Base-by-base conservation (phyloP, 2,329 filamentous ascomycete genomes). In the Diaporthe longicolla region DNA sequence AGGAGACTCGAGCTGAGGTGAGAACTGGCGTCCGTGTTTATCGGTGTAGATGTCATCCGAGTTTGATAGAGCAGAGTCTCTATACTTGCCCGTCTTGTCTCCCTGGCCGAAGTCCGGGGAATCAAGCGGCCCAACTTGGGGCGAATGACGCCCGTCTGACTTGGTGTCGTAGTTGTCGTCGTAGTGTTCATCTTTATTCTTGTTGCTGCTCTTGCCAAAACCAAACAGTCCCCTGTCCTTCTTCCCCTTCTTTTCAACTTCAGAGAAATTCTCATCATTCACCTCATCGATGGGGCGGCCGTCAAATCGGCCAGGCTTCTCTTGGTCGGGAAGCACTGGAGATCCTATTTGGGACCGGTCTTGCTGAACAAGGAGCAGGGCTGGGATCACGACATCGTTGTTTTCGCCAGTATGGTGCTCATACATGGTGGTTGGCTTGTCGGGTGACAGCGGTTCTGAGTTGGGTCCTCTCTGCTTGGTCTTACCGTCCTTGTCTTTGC, bases 401-500 rank as follows among this genome's bases (percentile, higher is more conserved):
- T 70, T 29, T 10, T n/a, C 5, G 7, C 32, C 45, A 26, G 35
- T 24, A 35, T 63, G 24, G 13, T 63, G 57, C 29, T 43, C 57
- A 3, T 54, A 32, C 57, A 48, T 54, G 11, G 11, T 19, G 17
- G 24, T 24, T 6, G 57, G 57, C 69, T 71, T 48, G 54, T 21
- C 26, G 24, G 66, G 66, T 15, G 66, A 70, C 40, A 58, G 26
- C 24, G 40, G 26, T 26, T 17, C 43, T 21, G 68, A 50, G 40
- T 59, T 21, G 1, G 57, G 55, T 7, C 17, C 69, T 71, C 45
- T 63, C n/a, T 32, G 55, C 11, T 63, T 54, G 7, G 45, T 43
- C 48, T 45, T 71, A 5, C 24, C 59, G 21, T 35, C 58, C 35
- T 71, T 63, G 35, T 63, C 70, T 61, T 63, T 54, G 24, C 45